Evolutionary conservation across 768 basidiomycete genomes (phyloP), one percentile per base, ranked within the genome.

Genomic region (Boletus rex-veris): DNA sequence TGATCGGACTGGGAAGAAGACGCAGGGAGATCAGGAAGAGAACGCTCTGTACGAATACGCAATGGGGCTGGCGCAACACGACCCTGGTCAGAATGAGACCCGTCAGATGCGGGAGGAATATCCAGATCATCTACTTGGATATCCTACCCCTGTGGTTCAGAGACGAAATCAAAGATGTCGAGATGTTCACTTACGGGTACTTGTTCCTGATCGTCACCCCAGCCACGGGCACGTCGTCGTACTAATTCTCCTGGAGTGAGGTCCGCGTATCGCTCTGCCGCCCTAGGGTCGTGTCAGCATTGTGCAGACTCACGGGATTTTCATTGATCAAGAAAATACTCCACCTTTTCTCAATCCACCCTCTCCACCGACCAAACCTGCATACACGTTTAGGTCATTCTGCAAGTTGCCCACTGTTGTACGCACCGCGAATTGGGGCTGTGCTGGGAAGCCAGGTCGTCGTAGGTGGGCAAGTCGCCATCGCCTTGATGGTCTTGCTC

Each of bases 261-360:
- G 59, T 88, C 86, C 19, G 73, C 71, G 67, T 90, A 90, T 36
- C 91, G 80, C 61, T 92, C 90, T n/a, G 90, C 89, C 15, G 91
- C 91, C 70, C 90, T 92, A 54, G 28, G 35, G 12, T 42, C 39
- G 45, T 54, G 43, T 50, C 38, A 58, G 40, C 24, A 39, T 40
- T 18, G 12, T 33, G 46, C 36, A 46, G 21, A 35, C 36, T 48
- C 41, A 16, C 7, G 44, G 19, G 6, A 14, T 47, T 38, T 58
- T 28, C 33, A 18, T 21, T 21, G 42, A 52, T 24, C 33, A 16
- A 47, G 39, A 55, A 21, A 24, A 19, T 11, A 15, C 6, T 72
- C 45, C 58, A 86, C 90, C 90, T 80, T 70, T 92, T 93, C 74
- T 93, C 90, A 52, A 93, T 88, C 90, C 90, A 93, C 7, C 84